Conservation (phyloP, 2,329 filamentous ascomycete genomes). For the Fusarium continuum region DNA sequence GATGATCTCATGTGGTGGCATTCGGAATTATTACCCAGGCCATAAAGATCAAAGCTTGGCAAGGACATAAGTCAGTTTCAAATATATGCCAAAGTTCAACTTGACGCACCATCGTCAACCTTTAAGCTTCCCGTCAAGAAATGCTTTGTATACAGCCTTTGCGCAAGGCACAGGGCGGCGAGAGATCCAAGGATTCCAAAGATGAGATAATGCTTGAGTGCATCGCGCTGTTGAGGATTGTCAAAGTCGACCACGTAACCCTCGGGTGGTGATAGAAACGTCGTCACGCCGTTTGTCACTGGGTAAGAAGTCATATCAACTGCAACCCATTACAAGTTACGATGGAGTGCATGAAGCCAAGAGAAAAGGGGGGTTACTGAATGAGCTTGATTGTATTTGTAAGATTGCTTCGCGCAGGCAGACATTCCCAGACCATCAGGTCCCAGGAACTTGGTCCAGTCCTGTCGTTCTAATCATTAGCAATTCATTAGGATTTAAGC, state of each 20-base stretch:
- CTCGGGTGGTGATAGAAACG: conserved; percentile 38
- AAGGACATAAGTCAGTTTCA: not conserved
- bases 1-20: too few relatives aligned
- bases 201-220: conserved; percentile 37
- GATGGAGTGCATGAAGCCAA: too few relatives aligned
- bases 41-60: conserved; percentile 7
- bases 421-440: too few relatives aligned
- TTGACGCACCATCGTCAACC: conserved; percentile 32
- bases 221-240: conserved; percentile 39
- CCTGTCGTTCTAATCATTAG: not conserved
- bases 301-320: conserved; percentile 17
- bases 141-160: conserved; percentile 46
- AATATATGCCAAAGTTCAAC: not conserved
- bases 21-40: conserved; percentile 23
- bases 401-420: too few relatives aligned
- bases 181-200: conserved; percentile 37
- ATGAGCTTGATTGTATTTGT: not conserved
- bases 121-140: conserved; percentile 16
- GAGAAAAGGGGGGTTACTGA: too few relatives aligned
- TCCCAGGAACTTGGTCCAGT: not conserved
- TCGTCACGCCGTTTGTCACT: conserved; percentile 37
- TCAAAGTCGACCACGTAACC: conserved; percentile 46
- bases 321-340: not conserved
- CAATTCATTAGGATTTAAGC: not conserved
- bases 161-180: conserved; percentile 27